Conservation (phyloP, 257 asterid genomes). For the Lantana camara region DNA sequence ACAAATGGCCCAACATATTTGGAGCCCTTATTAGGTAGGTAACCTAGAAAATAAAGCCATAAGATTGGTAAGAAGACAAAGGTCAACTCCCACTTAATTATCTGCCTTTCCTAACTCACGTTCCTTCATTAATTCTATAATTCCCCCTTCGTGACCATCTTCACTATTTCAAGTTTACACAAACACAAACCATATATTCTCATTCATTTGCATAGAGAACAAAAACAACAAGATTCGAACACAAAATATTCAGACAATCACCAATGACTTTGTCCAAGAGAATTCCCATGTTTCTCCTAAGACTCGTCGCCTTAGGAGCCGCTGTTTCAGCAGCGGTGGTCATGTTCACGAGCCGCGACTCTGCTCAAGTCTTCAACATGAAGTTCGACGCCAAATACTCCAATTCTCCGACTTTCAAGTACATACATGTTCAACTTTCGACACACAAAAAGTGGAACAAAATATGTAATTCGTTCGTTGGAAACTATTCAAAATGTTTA, state of each 20-base stretch:
- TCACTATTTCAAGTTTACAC: neutral
- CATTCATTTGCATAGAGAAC: too few relatives aligned
- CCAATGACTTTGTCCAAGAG: conserved; percentile 52
- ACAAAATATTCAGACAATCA: neutral
- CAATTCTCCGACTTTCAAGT: conserved; percentile 75
- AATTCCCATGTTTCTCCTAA: conserved; percentile 51
- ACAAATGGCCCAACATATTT: conserved; percentile 28
- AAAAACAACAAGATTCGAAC: neutral
- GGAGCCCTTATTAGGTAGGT: conserved; percentile 50
- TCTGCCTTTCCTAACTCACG: conserved; percentile 65
- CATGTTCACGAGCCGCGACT: conserved; percentile 70
- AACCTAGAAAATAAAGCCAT: conserved; percentile 50
- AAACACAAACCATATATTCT: neutral
- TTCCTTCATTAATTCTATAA: neutral
- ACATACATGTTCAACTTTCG: conserved; percentile 10
- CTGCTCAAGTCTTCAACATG: conserved; percentile 59
- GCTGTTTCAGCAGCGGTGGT: conserved; percentile 50
- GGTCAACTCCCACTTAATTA: conserved; percentile 46
- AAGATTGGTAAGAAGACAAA: conserved; percentile 31
- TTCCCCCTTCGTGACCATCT: conserved; percentile 22
- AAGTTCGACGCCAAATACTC: conserved; percentile 71
- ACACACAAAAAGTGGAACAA: too few relatives aligned
- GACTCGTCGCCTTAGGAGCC: conserved; percentile 79
- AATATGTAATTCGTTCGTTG: too few relatives aligned
- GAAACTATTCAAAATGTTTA: neutral